A percentile compares a stretch with the other conserved stretches of the same genome.
phyloP scores from a whole-genome alignment of 1,139 yeast species.

The Nakaseomyces glabratus region DNA sequence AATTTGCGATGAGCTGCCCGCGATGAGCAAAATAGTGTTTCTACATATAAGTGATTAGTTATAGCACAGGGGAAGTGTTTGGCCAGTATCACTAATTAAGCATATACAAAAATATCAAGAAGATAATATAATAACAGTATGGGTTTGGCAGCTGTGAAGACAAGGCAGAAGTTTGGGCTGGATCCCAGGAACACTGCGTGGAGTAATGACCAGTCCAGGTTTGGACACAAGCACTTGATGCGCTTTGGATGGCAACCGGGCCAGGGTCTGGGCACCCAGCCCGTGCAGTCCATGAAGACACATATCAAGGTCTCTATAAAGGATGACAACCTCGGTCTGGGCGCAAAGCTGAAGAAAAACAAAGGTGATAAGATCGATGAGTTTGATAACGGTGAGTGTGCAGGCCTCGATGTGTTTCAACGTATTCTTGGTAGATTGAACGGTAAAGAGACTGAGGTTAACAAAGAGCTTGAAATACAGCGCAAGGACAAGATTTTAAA shows the following conservation, averaged over 20 bases:
- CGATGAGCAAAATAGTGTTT: no score
- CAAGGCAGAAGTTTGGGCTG: slow-evolving; percentile 75
- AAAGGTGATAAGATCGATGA: slow-evolving; percentile 42
- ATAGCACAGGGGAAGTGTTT: no score
- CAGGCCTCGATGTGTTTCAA: slow-evolving; percentile 90
- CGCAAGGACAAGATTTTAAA: slow-evolving; percentile 57
- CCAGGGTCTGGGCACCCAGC: slow-evolving; percentile 67
- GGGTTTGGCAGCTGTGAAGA: slow-evolving; percentile 87
- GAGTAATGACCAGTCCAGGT: slow-evolving; percentile 79
- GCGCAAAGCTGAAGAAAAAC: slow-evolving; percentile 61
- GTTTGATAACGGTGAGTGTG: slow-evolving; percentile 70
- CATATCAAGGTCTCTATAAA: slow-evolving; percentile 78
- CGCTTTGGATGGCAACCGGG: slow-evolving; percentile 92
- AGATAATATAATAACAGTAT: slow-evolving; percentile 29
- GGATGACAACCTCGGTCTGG: slow-evolving; percentile 77
- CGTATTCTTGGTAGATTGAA: slow-evolving; percentile 78
- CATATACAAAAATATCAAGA: no score
- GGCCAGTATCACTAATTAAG: no score
- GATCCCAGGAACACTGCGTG: slow-evolving; percentile 94
- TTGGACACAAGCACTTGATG: slow-evolving; percentile 79
- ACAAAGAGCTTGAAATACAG: slow-evolving; percentile 53
- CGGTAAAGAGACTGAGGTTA: slow-evolving; percentile 57
- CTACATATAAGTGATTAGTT: no score
- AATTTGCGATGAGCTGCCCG: no score
- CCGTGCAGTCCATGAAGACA: slow-evolving; percentile 52